Evolutionary conservation across 106 monocot genomes (phyloP).

Genomic region (Triglochin maritima): DNA sequence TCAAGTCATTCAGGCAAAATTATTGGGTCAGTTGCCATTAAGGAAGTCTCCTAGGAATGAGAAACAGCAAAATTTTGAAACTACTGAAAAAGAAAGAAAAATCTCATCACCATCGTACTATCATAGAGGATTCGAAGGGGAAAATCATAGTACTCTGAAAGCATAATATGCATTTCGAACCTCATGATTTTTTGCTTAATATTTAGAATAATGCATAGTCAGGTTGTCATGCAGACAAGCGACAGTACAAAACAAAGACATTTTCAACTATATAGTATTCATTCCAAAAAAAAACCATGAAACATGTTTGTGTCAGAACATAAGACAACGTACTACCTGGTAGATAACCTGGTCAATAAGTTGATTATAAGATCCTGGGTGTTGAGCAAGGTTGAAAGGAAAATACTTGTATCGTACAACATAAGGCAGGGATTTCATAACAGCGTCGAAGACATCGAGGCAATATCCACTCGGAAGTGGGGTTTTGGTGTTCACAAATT

Average conservation of each 20-base stretch:
- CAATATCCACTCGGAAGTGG: slow-evolving; percentile 27
- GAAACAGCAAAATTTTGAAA: background rate
- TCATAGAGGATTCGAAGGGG: no score
- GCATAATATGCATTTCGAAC: no score
- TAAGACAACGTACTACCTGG: slow-evolving; percentile 14
- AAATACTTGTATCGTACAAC: slow-evolving; percentile 21
- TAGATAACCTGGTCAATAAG: slow-evolving; percentile 37
- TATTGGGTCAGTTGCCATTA: background rate
- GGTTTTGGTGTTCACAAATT: slow-evolving; percentile 20
- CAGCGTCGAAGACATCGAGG: slow-evolving; percentile 48
- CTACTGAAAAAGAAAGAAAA: no score
- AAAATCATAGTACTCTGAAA: no score
- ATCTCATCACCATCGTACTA: no score
- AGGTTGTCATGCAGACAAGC: background rate
- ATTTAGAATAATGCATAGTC: no score
- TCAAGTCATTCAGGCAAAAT: background rate
- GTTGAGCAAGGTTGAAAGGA: slow-evolving; percentile 1
- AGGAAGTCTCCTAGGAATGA: background rate
- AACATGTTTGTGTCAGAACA: no score
- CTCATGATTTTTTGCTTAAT: no score
- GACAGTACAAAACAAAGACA: background rate
- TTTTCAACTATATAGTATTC: no score
- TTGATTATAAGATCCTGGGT: slow-evolving; percentile 22
- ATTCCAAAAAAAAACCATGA: no score
- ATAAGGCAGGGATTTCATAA: slow-evolving; percentile 32